Evolutionary conservation across 345 rosid species (phyloP).

Genomic region (Salix arbutifolia): DNA sequence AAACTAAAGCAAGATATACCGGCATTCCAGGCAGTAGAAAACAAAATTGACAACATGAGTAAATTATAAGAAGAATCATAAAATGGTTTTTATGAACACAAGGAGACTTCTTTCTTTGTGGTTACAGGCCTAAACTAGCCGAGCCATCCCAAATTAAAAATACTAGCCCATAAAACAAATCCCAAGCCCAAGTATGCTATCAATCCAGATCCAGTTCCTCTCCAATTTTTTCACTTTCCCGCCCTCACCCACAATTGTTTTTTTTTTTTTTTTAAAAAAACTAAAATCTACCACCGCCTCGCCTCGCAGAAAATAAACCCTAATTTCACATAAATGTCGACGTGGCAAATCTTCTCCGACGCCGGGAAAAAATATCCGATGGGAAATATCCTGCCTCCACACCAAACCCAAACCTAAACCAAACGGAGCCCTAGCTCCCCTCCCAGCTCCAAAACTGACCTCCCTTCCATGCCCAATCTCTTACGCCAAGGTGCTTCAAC

Average conservation of each 20-base stretch:
- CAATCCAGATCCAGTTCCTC: background rate
- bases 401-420: conserved; percentile 13
- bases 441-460: conserved; percentile 22
- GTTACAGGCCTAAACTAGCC: too few relatives aligned
- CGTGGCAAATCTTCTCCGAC: conserved; percentile 62
- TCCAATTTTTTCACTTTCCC: background rate
- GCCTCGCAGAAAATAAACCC: background rate
- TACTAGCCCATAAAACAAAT: background rate
- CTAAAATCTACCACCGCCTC: too few relatives aligned
- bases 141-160: background rate
- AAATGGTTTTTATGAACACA: too few relatives aligned
- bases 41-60: too few relatives aligned
- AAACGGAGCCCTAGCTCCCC: conserved; percentile 18
- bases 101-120: too few relatives aligned
- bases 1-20: too few relatives aligned
- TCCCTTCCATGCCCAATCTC: conserved; percentile 69
- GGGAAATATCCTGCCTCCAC: conserved; percentile 51
- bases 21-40: too few relatives aligned
- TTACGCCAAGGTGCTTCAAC: conserved; percentile 47
- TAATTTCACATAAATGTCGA: conserved; percentile 42
- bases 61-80: too few relatives aligned
- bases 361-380: conserved; percentile 45
- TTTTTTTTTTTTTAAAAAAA: background rate
- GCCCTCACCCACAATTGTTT: too few relatives aligned
- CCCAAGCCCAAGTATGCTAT: background rate